Evolutionary conservation across 148 eudicot genomes (phyloP), one percentile per base, ranked within the genome.

Genomic region (Rheum nobile): DNA sequence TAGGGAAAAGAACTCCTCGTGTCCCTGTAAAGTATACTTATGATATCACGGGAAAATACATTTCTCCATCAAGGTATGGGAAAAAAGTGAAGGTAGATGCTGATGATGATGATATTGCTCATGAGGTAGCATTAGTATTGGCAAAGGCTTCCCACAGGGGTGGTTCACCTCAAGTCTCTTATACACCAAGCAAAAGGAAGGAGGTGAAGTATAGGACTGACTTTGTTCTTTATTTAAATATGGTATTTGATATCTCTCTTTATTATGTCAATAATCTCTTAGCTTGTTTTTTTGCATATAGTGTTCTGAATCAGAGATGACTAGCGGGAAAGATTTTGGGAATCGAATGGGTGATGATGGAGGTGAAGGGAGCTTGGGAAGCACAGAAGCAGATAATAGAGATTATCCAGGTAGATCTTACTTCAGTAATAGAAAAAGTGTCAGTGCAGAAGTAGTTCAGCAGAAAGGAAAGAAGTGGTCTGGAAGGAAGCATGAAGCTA

Each of bases 1-100:
- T 95, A 77, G 97, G 99, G 70, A 95, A 95, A 84, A 90, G 99
- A 83, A 95, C n/a, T n/a, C n/a, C n/a, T n/a, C n/a, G n/a, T n/a
- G n/a, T n/a, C n/a, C n/a, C n/a, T n/a, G n/a, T n/a, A n/a, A n/a
- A n/a, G n/a, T n/a, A n/a, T n/a, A n/a, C n/a, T n/a, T n/a, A n/a
- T n/a, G n/a, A n/a, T n/a, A 88, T 79, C 82, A 85, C 79, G 41
- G 96, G 84, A 72, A 85, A 77, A 73, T 84, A 83, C 67, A 71
- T 82, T 73, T 88, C 96, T 78, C 89, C 97, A 65, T 72, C 77
- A 54, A 86, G 89, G 83, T 91, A 83, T 69, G 88, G 93, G 67
- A 52, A 80, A 74, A 90, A 79, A 82, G 72, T 80, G 48, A 91
- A 86, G 81, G 82, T 77, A 38, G 86, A 86, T 81, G 82, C 78